Percentiles rank a stretch among this genome's conserved stretches.
These are phyloP conservation scores for Saccharomycopsis guyanensis DNA, from an alignment of 805 yeast species.

Conservation along the genomic window DNA sequence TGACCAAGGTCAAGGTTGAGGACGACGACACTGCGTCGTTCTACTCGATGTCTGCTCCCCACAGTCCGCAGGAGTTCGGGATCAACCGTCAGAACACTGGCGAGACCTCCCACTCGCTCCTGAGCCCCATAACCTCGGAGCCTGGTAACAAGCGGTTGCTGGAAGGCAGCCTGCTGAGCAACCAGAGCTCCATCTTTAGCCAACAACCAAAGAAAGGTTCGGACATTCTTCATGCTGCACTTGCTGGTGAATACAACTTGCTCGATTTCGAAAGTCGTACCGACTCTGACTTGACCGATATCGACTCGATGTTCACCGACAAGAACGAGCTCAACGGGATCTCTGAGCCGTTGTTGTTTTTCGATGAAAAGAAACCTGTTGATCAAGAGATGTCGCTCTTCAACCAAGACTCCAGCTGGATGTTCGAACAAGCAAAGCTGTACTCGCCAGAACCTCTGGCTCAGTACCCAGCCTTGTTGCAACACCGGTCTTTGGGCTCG, in stretches of 20 bases:
- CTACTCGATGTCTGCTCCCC: background rate
- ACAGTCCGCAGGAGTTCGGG: background rate
- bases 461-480: background rate
- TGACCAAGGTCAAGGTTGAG: background rate
- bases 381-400: background rate
- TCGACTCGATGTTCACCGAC: background rate
- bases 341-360: background rate
- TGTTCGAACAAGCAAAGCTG: background rate
- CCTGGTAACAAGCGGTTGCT: background rate
- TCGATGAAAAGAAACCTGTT: background rate
- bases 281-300: slow-evolving; percentile 3
- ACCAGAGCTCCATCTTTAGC: background rate
- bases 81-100: background rate
- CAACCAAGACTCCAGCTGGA: background rate
- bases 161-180: background rate
- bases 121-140: background rate
- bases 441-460: background rate
- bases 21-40: background rate
- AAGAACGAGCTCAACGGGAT: background rate
- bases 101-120: background rate
- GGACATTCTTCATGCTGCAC: background rate
- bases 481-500: too few species aligned
- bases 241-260: background rate
- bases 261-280: background rate
- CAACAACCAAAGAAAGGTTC: background rate